Base-by-base conservation (phyloP, 768 basidiomycete genomes). In the Suillus spraguei region DNA sequence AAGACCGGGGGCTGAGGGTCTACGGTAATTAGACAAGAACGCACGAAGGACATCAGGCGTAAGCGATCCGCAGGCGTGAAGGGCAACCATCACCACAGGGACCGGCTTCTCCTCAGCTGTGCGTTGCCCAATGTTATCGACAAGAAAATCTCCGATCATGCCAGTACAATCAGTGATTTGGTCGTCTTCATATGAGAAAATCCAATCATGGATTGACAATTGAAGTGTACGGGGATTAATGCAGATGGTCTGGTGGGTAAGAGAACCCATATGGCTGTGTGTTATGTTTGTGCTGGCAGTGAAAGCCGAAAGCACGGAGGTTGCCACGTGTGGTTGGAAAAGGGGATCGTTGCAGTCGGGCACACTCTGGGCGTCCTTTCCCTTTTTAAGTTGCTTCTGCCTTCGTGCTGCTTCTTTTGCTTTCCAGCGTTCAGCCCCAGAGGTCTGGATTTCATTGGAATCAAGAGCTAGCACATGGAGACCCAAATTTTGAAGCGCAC, bases 1-100 rank as follows among this genome's bases (percentile, higher is more conserved):
- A 22, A 35, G 46, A 44, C 54, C 38, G 55, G 32, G 16, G 46
- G 39, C 65, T 65, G 59, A 59, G 63, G 24, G 46, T 58, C 56
- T 63, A n/a, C 55, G 59, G 36, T 63, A 71, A 74, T 66, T 67
- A 14, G 68, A 68, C 67, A 82, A 63, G 67, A 84, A 84, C 52
- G 84, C 81, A 38, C 89, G 86, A 52, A 91, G 68, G 32, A 90
- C 80, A 66, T 88, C 86, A 35, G 86, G 81, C 1, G 89, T 89
- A 44, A 92, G 82, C 1, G 89, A 87, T 5, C 91, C 91, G 66
- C 91, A 92, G 1, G 89, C 89, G 66, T 92, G 91, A 41, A 92
- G 79, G 20, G 86, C 91, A 36, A 91, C 83, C 49, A 92, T 76
- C 33, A 89, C 73, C 10, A 90, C 81, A 1, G 87, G 86, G 28